A percentile compares a stretch with the other conserved stretches of the same genome.
Conservation (phyloP, 305 asterid species). For the Rubia occidens region DNA sequence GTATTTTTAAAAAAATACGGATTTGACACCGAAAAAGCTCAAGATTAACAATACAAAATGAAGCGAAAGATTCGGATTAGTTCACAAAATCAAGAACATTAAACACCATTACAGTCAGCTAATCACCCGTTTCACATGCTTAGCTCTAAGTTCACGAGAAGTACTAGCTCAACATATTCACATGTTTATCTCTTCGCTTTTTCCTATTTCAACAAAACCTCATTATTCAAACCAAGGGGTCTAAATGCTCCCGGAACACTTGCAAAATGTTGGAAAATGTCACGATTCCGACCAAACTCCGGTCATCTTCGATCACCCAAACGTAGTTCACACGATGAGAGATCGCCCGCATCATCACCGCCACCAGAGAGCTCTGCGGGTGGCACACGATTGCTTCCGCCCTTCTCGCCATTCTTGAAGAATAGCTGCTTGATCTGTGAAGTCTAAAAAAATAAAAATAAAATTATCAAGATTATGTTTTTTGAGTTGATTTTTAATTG, state of each 20-base stretch:
- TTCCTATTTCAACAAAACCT: background rate
- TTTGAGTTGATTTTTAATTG: no score
- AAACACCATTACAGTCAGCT: background rate
- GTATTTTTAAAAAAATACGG: no score
- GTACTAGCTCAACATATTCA: conserved; percentile 31
- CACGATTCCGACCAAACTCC: conserved; percentile 59
- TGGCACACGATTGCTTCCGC: conserved; percentile 80
- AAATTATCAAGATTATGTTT: no score
- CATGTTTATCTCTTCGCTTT: conserved; percentile 24
- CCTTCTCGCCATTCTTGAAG: conserved; percentile 54
- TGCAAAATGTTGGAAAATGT: conserved; percentile 52
- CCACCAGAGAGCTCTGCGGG: conserved; percentile 70
- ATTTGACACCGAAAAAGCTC: background rate
- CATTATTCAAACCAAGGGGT: conserved; percentile 26
- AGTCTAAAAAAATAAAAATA: conserved; percentile 5
- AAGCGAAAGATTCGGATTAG: background rate
- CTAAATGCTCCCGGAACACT: conserved; percentile 46
- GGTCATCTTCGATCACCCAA: conserved; percentile 86
- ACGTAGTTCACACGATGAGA: conserved; percentile 70
- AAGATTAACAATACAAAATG: background rate
- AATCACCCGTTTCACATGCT: conserved; percentile 12
- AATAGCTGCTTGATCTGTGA: conserved; percentile 41
- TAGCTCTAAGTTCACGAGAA: background rate
- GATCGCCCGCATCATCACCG: conserved; percentile 88
- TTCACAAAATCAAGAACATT: conserved; percentile 2